Base-by-base conservation (phyloP, 257 asterid genomes). In the Salvia splendens region DNA sequence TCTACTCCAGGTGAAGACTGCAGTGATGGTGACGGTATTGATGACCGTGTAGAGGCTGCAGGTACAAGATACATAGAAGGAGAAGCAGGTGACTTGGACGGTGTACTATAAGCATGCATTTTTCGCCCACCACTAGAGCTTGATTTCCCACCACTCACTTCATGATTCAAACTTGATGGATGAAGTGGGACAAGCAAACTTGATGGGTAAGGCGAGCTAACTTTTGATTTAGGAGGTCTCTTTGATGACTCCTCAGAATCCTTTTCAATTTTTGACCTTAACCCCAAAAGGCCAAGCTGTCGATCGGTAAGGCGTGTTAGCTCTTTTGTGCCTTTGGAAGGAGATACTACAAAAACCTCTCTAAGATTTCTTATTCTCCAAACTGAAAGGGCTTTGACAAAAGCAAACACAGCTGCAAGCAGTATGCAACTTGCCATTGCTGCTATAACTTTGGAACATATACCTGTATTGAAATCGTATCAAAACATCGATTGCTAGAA, bases 31-130 rank as follows among this genome's bases (percentile, higher is more conserved):
- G 89, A 83, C 48, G 74, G 85, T 5, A 85, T 61, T 12, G 94
- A 85, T 46, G 92, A 84, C 70, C 77, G 84, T 30, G 82, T 73
- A 49, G 93, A 73, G 33, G 81, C 17, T 48, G 85, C 32, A 10
- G 96, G 85, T 59, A 86, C 89, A 63, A 89, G 94, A 79, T 81
- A 87, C 81, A 84, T 74, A 53, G 96, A 83, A 8, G 96, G 92
- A 46, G 96, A 87, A 71, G 86, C 73, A 9, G 92, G 90, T 51
- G 97, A 93, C 67, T 85, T 87, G 16, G 96, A 82, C 33, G 88
- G 81, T 58, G 84, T 62, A 71, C 79, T 73, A 68, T 85, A 87
- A 68, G 81, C 67, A 77, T 73, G 85, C 61, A 84, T 67, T 71
- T 70, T 82, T 73, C 78, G 56, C 41, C 91, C 85, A 7, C 87